Conservation (phyloP, 331 rosid species). For the Arachis monticola region DNA sequence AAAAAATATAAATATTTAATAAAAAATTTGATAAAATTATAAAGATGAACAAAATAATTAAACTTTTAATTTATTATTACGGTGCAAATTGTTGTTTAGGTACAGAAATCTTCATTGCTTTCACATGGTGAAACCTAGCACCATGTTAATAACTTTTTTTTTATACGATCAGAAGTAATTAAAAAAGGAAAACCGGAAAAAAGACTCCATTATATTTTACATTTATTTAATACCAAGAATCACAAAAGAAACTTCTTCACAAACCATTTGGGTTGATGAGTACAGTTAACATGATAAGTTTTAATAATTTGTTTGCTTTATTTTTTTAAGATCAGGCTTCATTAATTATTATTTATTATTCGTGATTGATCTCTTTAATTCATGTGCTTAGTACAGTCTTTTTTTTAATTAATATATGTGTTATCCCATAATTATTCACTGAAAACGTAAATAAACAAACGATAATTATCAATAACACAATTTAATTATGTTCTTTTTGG, state of each 20-base stretch:
- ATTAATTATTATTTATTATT: neutral
- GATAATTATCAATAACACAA: too few species aligned
- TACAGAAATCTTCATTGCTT: slow-evolving; percentile 13
- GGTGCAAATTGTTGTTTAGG: slow-evolving; percentile 7
- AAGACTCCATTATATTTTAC: neutral
- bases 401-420: neutral
- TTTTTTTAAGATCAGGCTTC: neutral
- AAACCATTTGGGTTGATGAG: neutral
- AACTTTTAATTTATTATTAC: neutral
- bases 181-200: neutral
- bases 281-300: neutral
- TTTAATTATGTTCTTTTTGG: too few species aligned
- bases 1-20: too few species aligned
- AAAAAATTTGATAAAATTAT: too few species aligned
- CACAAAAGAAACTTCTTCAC: neutral
- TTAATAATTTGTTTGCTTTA: neutral
- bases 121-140: slow-evolving; percentile 22
- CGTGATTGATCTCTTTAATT: neutral
- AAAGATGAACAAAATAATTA: too few species aligned
- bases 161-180: neutral
- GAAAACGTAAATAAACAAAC: too few species aligned
- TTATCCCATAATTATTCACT: too few species aligned
- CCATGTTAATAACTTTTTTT: slow-evolving; percentile 1
- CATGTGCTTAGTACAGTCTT: neutral
- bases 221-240: too few species aligned